Base-by-base conservation (phyloP, 2,329 filamentous ascomycete genomes). In the Aspergillus sp. region DNA sequence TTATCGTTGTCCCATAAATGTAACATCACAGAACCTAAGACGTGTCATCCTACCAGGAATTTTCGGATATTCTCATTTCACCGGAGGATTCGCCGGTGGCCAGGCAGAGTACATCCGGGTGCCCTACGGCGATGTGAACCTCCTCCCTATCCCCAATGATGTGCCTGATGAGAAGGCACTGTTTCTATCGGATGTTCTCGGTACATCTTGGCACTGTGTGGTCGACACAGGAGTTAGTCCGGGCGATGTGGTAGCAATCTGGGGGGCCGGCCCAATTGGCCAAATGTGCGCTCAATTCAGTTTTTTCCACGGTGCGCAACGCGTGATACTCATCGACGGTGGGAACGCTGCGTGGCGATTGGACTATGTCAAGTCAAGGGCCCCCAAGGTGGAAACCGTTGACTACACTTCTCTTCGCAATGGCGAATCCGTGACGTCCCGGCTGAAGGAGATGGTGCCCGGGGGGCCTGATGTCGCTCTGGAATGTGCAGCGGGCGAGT, bases 41-140 rank as follows among this genome's bases (percentile, higher is more conserved):
- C 1, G 7, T 11, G 3, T 30, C 26, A 9, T 11, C 3, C 26
- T 30, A 30, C 32, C 42, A 66, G 70, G 84, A 16, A 85, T 89
- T 58, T 88, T 89, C 62, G 86, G 86, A 1, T 89, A 88, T 64
- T 85, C 83, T 2, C 86, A 76, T 51, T 89, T 95, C 65, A 91
- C 88, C 0, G 90, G 90, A 6, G 91, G 91, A 0, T 95, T 93
- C 65, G 89, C 90, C 1, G 90, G 91, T 45, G 90, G 90, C 0
- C 91, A 95, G 71, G 88, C 90, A 3, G 91, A 95, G 73, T 95
- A 90, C 63, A 86, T 92, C 0, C 82, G 90, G 7, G 89, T 95
- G 7, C 90, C 91, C 0, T 82, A 85, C 26, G 90, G 84, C 24
- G 88, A 94, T 61, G 85, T 90, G 54, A 95, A 95, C 65, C 76